Percentiles rank a stretch among this genome's conserved stretches.
These are phyloP conservation scores for Volutella citrinella DNA, from an alignment of 2,329 filamentous ascomycete species.

Conservation along the genomic window DNA sequence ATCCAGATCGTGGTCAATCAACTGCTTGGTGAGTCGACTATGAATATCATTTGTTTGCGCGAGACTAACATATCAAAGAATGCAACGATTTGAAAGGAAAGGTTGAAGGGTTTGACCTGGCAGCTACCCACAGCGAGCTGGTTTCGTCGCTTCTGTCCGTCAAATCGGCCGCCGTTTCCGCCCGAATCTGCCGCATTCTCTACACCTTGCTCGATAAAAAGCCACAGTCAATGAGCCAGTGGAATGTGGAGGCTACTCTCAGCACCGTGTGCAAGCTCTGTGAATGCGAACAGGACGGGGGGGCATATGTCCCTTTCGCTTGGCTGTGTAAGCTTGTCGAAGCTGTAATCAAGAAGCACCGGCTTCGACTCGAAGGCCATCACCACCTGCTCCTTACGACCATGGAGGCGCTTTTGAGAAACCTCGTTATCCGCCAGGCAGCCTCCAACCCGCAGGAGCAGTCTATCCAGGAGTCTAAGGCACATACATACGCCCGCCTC, in stretches of 20 bases:
- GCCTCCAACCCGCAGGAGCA: slow-evolving; percentile 15
- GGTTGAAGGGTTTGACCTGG: slow-evolving; percentile 34
- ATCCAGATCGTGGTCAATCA: slow-evolving; percentile 40
- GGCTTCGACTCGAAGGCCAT: slow-evolving; percentile 59
- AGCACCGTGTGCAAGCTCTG: slow-evolving; percentile 40
- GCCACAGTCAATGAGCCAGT: slow-evolving; percentile 51
- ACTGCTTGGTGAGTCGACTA: slow-evolving; percentile 33
- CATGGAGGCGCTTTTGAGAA: slow-evolving; percentile 54
- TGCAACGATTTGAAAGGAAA: slow-evolving; percentile 26
- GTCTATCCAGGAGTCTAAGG: slow-evolving; percentile 40
- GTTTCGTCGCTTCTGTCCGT: slow-evolving; percentile 30
- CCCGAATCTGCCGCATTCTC: slow-evolving; percentile 40
- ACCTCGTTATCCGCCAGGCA: slow-evolving; percentile 41
- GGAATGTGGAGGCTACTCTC: slow-evolving; percentile 55
- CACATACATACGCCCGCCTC: slow-evolving; percentile 51
- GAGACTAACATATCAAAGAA: slow-evolving; percentile 22
- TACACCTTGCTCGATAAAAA: slow-evolving; percentile 48
- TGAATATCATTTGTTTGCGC: background rate
- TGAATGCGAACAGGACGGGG: slow-evolving; percentile 20
- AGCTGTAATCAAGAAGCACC: slow-evolving; percentile 56
- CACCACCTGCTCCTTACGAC: slow-evolving; percentile 55
- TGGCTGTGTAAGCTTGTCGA: slow-evolving; percentile 53
- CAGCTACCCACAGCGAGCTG: slow-evolving; percentile 41
- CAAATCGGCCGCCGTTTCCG: slow-evolving; percentile 30
- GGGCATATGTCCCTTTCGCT: slow-evolving; percentile 38